These are phyloP conservation scores for Blastocystis sp. DNA, from an alignment of 352 stramenopile genomes.

Conservation along the genomic window DNA sequence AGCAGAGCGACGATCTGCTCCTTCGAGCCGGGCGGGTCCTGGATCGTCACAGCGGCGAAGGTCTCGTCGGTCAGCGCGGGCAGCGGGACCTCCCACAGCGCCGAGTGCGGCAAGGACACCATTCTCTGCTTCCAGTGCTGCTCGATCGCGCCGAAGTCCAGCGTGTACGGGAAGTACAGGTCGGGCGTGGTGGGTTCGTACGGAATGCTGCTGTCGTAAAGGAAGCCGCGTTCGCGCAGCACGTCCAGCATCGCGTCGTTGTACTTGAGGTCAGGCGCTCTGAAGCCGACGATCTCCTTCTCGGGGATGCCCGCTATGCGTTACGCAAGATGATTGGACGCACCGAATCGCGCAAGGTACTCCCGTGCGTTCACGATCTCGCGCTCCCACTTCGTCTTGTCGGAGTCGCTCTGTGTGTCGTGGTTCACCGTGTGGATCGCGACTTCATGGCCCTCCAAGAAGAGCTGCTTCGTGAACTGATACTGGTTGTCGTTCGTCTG, in stretches of 20 bases:
- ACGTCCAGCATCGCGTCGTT: constrained; percentile 52
- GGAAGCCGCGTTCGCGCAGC: constrained; percentile 43
- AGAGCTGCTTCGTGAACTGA: constrained; percentile 65
- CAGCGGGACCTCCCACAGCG: constrained; percentile 56
- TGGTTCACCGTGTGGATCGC: constrained; percentile 25
- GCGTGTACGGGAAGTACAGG: constrained; percentile 33
- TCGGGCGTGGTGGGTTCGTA: background rate
- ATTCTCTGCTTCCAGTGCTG: background rate
- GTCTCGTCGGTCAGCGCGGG: constrained; percentile 10
- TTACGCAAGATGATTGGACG: background rate
- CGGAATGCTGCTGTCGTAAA: constrained; percentile 64
- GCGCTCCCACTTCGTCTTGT: constrained; percentile 25
- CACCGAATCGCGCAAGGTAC: constrained; percentile 33
- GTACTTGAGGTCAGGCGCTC: constrained; percentile 68
- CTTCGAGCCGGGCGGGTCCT: constrained; percentile 15
- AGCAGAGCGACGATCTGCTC: constrained; percentile 41
- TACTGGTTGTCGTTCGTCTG: constrained; percentile 72
- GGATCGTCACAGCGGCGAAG: constrained; percentile 8
- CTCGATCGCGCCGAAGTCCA: constrained; percentile 55
- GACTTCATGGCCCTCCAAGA: constrained; percentile 63
- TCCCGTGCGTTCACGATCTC: constrained; percentile 58
- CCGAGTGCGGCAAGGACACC: background rate
- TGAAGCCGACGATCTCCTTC: constrained; percentile 32
- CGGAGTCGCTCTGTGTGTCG: background rate
- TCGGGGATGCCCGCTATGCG: constrained; percentile 33